These are phyloP conservation scores for Penicillium hordei DNA, from an alignment of 2,329 filamentous ascomycete genomes.

Conservation along the genomic window DNA sequence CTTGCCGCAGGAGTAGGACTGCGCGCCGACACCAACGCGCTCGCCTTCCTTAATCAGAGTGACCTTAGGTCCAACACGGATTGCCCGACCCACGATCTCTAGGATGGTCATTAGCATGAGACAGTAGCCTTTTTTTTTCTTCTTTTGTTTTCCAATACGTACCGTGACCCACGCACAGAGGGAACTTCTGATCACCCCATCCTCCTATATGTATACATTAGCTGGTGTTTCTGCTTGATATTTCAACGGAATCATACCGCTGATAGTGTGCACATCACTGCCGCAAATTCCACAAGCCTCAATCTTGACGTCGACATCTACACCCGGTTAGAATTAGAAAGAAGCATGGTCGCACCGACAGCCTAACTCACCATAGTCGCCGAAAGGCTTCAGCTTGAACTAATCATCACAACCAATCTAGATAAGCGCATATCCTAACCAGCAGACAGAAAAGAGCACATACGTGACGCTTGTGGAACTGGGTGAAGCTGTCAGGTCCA, in stretches of 20 bases:
- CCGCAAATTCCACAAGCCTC: constrained; percentile 76
- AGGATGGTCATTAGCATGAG: neutral
- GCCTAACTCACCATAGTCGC: constrained; percentile 57
- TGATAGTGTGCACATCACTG: constrained; percentile 70
- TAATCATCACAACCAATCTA: constrained; percentile 38
- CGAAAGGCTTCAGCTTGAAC: constrained; percentile 82
- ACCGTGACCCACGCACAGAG: constrained; percentile 55
- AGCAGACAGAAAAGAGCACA: constrained; percentile 14
- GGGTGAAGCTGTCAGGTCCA: constrained; percentile 65
- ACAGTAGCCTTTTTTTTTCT: neutral
- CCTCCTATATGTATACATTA: constrained; percentile 44
- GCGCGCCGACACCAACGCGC: constrained; percentile 68
- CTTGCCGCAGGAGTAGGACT: constrained; percentile 63
- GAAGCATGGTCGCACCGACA: neutral
- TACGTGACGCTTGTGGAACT: constrained; percentile 59
- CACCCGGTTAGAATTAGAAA: neutral
- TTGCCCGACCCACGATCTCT: constrained; percentile 69
- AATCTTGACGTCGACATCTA: constrained; percentile 82
- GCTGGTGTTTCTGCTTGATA: neutral
- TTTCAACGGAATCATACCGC: constrained; percentile 25
- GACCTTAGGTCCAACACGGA: constrained; percentile 67
- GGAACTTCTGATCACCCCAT: constrained; percentile 53
- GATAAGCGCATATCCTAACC: neutral
- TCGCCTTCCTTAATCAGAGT: constrained; percentile 61
- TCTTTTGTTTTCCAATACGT: constrained; percentile 9